These are phyloP conservation scores for Penicillium frequentans DNA, from an alignment of 2,329 filamentous ascomycete species.

Conservation along the genomic window DNA sequence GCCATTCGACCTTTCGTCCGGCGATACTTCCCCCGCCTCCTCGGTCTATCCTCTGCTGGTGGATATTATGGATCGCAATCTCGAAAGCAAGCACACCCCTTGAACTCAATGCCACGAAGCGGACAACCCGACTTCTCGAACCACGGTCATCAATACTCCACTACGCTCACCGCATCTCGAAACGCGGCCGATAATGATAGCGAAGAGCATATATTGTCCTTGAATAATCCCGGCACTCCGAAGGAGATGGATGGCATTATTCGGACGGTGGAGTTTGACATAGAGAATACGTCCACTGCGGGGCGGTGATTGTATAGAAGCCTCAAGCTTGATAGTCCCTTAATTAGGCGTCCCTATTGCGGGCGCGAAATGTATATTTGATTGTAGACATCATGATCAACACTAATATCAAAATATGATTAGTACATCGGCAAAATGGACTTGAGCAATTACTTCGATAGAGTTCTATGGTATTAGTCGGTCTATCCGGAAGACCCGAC, in stretches of 20 bases:
- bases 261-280: slow-evolving; percentile 28
- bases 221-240: background rate
- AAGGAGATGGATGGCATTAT: slow-evolving; percentile 23
- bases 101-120: slow-evolving; percentile 23
- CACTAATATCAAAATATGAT: background rate
- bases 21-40: slow-evolving; percentile 27
- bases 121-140: slow-evolving; percentile 19
- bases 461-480: background rate
- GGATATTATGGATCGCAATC: slow-evolving; percentile 13
- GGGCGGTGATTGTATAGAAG: background rate
- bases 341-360: background rate
- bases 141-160: slow-evolving; percentile 21
- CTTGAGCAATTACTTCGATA: background rate
- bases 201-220: slow-evolving; percentile 25
- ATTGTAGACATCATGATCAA: background rate
- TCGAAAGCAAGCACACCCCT: slow-evolving; percentile 21
- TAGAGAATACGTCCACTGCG: slow-evolving; percentile 16
- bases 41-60: slow-evolving; percentile 22
- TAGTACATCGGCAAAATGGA: background rate
- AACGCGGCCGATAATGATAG: slow-evolving; percentile 19
- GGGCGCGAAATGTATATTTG: background rate
- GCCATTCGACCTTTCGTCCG: slow-evolving; percentile 30
- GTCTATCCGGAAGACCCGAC: background rate
- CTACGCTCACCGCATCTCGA: slow-evolving; percentile 12
- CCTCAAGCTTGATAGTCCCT: background rate